Conservation (phyloP, 1,139 yeast genomes). For the Lodderomyces jiufengensis region DNA sequence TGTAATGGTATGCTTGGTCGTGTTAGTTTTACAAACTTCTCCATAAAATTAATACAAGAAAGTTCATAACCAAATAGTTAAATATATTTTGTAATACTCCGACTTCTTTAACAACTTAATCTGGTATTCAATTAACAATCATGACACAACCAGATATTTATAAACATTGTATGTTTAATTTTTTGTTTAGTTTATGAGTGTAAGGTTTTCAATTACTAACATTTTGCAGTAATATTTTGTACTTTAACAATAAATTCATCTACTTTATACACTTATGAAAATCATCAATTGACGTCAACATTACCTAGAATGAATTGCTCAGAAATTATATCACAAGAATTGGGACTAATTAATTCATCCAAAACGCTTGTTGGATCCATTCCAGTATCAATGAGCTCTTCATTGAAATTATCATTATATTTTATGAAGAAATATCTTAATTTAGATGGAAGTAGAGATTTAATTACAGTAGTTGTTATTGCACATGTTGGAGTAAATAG, state of each 20-base stretch:
- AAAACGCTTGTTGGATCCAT: constrained; percentile 44
- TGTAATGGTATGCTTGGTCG: too few relatives aligned
- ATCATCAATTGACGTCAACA: constrained; percentile 35
- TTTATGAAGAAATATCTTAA: constrained; percentile 46
- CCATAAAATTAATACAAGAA: too few relatives aligned
- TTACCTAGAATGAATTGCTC: constrained; percentile 46
- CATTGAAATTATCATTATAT: constrained; percentile 38
- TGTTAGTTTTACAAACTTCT: too few relatives aligned
- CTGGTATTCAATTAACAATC: too few relatives aligned
- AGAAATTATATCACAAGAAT: constrained; percentile 52
- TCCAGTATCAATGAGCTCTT: constrained; percentile 29
- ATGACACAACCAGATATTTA: constrained; percentile 25
- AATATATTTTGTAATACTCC: too few relatives aligned
- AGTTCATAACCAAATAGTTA: too few relatives aligned
- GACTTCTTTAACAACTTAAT: too few relatives aligned
- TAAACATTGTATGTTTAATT: constrained; percentile 31
- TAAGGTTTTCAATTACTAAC: neutral
- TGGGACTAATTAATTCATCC: constrained; percentile 50
- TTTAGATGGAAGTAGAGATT: constrained; percentile 48
- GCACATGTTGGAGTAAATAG: constrained; percentile 43
- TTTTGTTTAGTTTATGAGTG: too few relatives aligned
- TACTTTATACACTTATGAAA: constrained; percentile 54
- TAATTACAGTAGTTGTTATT: constrained; percentile 48
- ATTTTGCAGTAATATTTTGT: constrained; percentile 28
- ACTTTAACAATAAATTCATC: constrained; percentile 53